phyloP scores from a whole-genome alignment of 768 basidiomycete genomes.

The Agaricus sinodeliciosus region DNA sequence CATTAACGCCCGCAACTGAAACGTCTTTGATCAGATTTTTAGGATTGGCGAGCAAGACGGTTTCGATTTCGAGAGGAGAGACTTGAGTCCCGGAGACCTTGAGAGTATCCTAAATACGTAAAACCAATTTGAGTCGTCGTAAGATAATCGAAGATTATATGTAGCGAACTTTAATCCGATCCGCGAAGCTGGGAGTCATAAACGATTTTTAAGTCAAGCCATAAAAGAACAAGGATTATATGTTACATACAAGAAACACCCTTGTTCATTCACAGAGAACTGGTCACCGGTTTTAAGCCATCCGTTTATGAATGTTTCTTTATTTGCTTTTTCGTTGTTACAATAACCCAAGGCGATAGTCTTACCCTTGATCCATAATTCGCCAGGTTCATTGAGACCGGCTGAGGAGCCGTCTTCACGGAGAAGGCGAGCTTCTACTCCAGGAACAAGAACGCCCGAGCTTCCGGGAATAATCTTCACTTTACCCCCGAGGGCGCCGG shows the following conservation, averaged over 20 bases:
- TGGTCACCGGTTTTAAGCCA: too few relatives aligned
- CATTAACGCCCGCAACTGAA: constrained; percentile 65
- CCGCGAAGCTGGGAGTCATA: constrained; percentile 47
- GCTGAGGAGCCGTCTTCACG: constrained; percentile 52
- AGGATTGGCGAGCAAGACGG: constrained; percentile 56
- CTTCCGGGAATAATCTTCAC: constrained; percentile 32
- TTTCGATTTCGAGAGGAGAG: constrained; percentile 75
- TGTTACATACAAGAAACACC: constrained; percentile 38
- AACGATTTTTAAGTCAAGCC: background rate
- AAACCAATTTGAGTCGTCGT: background rate
- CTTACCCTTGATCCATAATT: constrained; percentile 49
- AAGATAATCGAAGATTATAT: background rate
- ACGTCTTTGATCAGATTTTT: constrained; percentile 57
- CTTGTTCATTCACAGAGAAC: too few relatives aligned
- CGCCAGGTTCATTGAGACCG: constrained; percentile 52
- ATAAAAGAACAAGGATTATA: background rate
- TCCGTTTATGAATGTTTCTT: constrained; percentile 31
- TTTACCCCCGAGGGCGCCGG: constrained; percentile 38
- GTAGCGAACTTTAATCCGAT: constrained; percentile 55
- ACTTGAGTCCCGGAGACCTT: constrained; percentile 78
- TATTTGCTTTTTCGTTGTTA: constrained; percentile 59
- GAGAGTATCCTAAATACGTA: constrained; percentile 51
- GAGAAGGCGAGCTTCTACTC: constrained; percentile 53
- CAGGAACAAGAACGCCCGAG: constrained; percentile 55
- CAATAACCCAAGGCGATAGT: constrained; percentile 65